phyloP scores from a whole-genome alignment of 2,329 filamentous ascomycete genomes.

The Endocalyx cinctus region DNA sequence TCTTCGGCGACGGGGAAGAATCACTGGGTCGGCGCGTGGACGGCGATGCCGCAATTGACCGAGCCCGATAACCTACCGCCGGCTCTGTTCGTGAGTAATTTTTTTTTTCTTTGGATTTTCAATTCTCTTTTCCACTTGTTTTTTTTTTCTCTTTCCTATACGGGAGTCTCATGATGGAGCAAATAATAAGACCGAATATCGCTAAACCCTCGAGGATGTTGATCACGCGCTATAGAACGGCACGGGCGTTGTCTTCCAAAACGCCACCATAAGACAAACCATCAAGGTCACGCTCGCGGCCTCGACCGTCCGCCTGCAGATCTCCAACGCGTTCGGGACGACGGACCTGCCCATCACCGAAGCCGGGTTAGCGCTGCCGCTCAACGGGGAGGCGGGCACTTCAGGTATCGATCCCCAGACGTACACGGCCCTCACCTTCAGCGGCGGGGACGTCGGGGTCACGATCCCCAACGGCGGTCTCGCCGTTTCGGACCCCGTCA shows the following conservation, averaged over 20 bases:
- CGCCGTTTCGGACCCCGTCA: conserved; percentile 54
- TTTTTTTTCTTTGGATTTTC: conserved; percentile 1
- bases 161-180: too few relatives aligned
- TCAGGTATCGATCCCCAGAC: conserved; percentile 43
- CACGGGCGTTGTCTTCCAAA: conserved; percentile 46
- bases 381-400: conserved; percentile 45
- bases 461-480: conserved; percentile 51
- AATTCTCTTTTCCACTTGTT: neutral
- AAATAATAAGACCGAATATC: too few relatives aligned
- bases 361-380: conserved; percentile 50
- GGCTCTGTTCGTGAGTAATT: conserved; percentile 44
- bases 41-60: conserved; percentile 57
- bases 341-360: conserved; percentile 53
- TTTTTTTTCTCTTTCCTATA: conserved; percentile 1
- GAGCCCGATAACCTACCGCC: conserved; percentile 56
- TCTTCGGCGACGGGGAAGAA: conserved; percentile 10
- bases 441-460: conserved; percentile 42
- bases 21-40: conserved; percentile 60
- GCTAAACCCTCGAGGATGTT: too few relatives aligned
- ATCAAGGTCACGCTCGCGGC: conserved; percentile 50
- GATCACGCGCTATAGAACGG: conserved; percentile 38
- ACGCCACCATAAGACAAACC: conserved; percentile 60
- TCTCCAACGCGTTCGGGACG: conserved; percentile 58
- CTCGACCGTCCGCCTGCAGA: conserved; percentile 50
- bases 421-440: conserved; percentile 50